Base-by-base conservation (phyloP, 371 early-diverging fungal genomes). In the Circinella umbellata region DNA sequence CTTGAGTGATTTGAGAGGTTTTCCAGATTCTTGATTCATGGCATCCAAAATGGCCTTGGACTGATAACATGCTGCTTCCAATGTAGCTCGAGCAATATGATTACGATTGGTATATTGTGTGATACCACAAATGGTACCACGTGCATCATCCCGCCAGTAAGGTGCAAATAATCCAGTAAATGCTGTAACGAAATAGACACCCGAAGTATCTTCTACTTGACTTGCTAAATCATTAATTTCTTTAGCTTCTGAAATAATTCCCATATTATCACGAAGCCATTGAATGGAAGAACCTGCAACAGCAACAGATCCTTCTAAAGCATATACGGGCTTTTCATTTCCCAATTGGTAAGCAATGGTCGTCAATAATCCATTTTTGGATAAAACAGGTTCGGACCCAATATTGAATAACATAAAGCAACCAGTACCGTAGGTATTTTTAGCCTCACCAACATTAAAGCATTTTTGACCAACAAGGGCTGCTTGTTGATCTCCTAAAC, bases 371-470 rank as follows among this genome's bases (percentile, higher is more conserved):
- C 99, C 98, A 73, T 94, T 82, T 61, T 83, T 85, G 46, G 97
- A 95, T 53, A 89, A 73, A 20, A 95, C 92, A 35, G 92, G 91
- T 34, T 84, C 73, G 3, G 76, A 57, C 17, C 98, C 98, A 4
- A 95, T 94, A 86, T 98, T 97, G 83, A 93, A 95, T 48, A 98
- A 80, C 95, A 97, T 92, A 80, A 98, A 98, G 77, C 96, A 95
- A 11, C 98, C 98, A 6, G 98, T 98, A 39, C 98, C 98, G 82
- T 96, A 87, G 9, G 99, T 98, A 85, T 95, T 97, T 84, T 98
- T 98, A 67, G 94, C 94, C 14, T 82, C 83, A 5, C 83, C 83
- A 1, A 63, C 65, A 5, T 61, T 63, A 75, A 96, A 94, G 80
- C 99, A 98, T 67, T 90, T 88, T 76, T 98, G 99, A 6, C 99